Conservation (phyloP, 2,329 filamentous ascomycete species). For the Fusarium coicis region DNA sequence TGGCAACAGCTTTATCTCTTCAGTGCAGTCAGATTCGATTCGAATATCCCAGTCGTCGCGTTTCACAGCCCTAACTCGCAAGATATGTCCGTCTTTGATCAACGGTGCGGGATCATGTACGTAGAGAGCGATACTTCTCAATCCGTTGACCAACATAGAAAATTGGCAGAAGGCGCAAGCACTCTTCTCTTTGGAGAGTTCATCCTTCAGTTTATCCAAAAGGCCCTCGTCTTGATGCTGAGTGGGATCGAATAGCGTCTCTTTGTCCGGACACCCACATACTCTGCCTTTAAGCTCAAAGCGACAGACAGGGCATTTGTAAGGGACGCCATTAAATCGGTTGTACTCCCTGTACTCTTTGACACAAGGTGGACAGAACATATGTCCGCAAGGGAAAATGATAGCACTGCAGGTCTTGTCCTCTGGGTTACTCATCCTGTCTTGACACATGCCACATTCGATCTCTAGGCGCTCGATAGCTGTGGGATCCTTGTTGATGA, state of each 20-base stretch:
- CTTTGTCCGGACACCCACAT: background rate
- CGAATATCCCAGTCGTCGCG: background rate
- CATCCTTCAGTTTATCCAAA: background rate
- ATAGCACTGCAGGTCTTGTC: background rate
- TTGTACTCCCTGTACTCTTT: fast-evolving
- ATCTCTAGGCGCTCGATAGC: background rate
- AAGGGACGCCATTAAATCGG: fast-evolving
- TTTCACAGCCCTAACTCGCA: background rate
- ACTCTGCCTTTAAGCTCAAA: fast-evolving
- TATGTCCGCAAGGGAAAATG: conserved; percentile 13
- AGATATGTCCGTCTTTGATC: background rate
- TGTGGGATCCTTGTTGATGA: background rate
- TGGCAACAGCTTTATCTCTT: background rate
- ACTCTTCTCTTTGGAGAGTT: background rate
- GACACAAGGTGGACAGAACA: conserved; percentile 10
- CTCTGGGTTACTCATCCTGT: background rate
- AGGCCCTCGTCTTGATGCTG: background rate
- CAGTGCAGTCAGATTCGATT: background rate
- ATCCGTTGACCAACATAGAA: background rate
- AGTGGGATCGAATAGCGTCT: background rate
- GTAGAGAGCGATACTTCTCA: background rate
- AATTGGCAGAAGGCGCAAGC: background rate
- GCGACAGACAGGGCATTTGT: conserved; percentile 3
- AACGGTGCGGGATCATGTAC: background rate
- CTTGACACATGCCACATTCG: conserved; percentile 3